Conservation (phyloP, 176 grass and related monocot genomes). For the Tillandsia leiboldiana region DNA sequence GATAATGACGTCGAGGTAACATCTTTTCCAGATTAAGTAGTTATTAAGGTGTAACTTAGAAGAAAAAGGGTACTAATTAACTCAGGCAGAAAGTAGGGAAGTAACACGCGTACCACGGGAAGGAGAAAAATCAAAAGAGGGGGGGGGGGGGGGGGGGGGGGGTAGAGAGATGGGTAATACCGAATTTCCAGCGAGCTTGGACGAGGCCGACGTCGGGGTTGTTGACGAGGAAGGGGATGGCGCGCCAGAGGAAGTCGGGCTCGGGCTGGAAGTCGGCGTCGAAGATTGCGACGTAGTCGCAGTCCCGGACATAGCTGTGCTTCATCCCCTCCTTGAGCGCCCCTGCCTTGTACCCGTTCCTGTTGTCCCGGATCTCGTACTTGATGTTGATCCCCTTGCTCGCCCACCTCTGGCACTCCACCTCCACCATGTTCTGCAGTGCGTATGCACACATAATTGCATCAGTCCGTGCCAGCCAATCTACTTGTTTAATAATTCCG, state of each 20-base stretch:
- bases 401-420: slow-evolving; percentile 84
- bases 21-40: no score
- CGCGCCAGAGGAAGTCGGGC: slow-evolving; percentile 58
- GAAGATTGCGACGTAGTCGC: slow-evolving; percentile 83
- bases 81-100: background rate
- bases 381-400: slow-evolving; percentile 83
- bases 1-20: no score
- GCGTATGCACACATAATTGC: background rate
- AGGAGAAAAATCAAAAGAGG: background rate
- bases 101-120: background rate
- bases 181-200: slow-evolving; percentile 74
- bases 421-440: slow-evolving; percentile 54
- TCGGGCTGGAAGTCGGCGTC: slow-evolving; percentile 94
- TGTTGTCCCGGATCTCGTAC: slow-evolving; percentile 86
- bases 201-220: slow-evolving; percentile 70
- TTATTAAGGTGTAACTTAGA: no score
- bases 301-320: slow-evolving; percentile 64
- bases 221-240: slow-evolving; percentile 72
- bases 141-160: background rate
- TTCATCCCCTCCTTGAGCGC: slow-evolving; percentile 77
- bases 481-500: no score
- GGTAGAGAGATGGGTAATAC: slow-evolving; percentile 14
- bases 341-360: slow-evolving; percentile 77
- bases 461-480: background rate
- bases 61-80: no score